phyloP scores from a whole-genome alignment of 192 early-diverging fungal genomes.

The Podila clonocystis region DNA sequence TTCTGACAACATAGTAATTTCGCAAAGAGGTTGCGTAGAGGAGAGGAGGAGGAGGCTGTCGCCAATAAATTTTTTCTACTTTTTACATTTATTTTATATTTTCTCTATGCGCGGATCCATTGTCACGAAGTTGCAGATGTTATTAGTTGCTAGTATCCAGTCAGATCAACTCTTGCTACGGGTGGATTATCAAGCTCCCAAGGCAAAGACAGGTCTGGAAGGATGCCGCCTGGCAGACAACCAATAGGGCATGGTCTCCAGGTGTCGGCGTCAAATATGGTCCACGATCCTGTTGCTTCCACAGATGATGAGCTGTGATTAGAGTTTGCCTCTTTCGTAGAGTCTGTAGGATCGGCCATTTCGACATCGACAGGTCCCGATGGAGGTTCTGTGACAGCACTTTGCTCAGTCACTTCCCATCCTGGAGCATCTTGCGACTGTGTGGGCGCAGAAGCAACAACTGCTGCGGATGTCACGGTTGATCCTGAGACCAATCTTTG shows the following conservation, averaged over 20 bases:
- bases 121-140: not conserved
- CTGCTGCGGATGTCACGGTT: too few species aligned
- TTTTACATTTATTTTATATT: not conserved
- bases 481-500: conserved; percentile 24
- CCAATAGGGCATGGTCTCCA: conserved; percentile 48
- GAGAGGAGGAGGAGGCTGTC: not conserved
- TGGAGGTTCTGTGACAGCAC: too few species aligned
- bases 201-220: conserved; percentile 37
- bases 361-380: not conserved
- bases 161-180: conserved; percentile 22
- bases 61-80: conserved; percentile 9
- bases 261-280: conserved; percentile 17
- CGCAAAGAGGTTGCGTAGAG: not conserved
- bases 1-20: not conserved
- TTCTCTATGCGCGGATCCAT: too few species aligned
- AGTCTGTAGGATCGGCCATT: not conserved
- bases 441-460: too few species aligned
- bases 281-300: conserved; percentile 13
- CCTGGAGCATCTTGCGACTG: too few species aligned
- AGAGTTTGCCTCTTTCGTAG: not conserved
- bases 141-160: not conserved
- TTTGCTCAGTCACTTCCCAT: too few species aligned
- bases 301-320: not conserved
- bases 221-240: conserved; percentile 40
- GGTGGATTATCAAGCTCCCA: conserved; percentile 42